Evolutionary conservation across 2,329 filamentous ascomycete genomes (phyloP).

Genomic region (Lasiodiplodia citricola): DNA sequence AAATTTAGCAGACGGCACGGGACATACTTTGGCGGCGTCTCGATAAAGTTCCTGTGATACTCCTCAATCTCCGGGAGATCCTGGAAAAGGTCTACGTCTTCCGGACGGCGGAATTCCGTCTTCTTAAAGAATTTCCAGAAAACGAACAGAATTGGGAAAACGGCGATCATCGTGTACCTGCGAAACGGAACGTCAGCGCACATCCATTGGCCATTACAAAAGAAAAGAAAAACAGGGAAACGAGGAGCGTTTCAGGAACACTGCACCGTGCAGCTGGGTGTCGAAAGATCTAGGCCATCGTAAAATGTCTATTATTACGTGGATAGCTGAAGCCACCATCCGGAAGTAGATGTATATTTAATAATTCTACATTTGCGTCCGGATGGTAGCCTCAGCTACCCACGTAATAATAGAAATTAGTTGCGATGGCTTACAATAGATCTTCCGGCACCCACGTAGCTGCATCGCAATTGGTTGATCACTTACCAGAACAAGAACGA

Average conservation of each 20-base stretch:
- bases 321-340: too few species aligned
- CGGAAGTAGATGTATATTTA: too few species aligned
- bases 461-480: background rate
- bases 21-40: slow-evolving; percentile 29
- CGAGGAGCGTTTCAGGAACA: too few species aligned
- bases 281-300: too few species aligned
- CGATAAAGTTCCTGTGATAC: slow-evolving; percentile 66
- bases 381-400: too few species aligned
- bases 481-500: slow-evolving; percentile 74
- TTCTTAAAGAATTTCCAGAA: slow-evolving; percentile 74
- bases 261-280: background rate
- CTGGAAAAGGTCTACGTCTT: slow-evolving; percentile 67
- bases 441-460: background rate
- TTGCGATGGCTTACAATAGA: too few species aligned
- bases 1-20: background rate
- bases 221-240: background rate
- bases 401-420: too few species aligned
- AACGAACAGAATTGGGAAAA: slow-evolving; percentile 72
- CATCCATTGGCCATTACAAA: too few species aligned
- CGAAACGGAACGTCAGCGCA: background rate
- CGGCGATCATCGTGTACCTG: slow-evolving; percentile 71
- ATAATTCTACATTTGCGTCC: too few species aligned
- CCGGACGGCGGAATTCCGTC: slow-evolving; percentile 62
- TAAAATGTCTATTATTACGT: too few species aligned
- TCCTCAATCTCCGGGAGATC: slow-evolving; percentile 71